phyloP scores from a whole-genome alignment of 148 eudicot species.

The Chenopodium berlandieri region DNA sequence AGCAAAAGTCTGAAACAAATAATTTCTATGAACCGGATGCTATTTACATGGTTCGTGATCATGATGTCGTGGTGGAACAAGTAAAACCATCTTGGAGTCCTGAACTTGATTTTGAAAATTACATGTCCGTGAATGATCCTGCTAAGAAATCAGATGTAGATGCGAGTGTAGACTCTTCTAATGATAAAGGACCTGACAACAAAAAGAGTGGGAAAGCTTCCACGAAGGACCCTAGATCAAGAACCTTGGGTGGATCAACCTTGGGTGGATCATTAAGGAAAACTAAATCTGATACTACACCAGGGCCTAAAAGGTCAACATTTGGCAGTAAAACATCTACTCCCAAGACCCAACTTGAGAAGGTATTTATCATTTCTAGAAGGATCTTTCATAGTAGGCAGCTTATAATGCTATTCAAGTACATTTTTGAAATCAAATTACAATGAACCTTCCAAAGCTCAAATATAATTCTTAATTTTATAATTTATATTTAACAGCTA shows the following conservation, averaged over 20 bases:
- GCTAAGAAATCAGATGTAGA: conserved; percentile 30
- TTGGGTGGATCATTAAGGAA: conserved; percentile 40
- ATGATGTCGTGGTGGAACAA: conserved; percentile 45
- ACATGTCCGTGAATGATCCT: conserved; percentile 25
- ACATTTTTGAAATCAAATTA: neutral
- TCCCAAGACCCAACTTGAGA: conserved; percentile 50
- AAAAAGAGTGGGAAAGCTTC: conserved; percentile 38
- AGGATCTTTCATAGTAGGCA: neutral
- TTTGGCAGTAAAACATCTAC: conserved; percentile 45
- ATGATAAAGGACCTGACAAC: conserved; percentile 32
- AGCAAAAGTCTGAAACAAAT: conserved; percentile 33
- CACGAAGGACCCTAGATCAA: conserved; percentile 45
- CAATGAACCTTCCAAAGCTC: neutral
- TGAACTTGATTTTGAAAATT: conserved; percentile 55
- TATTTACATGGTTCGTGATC: conserved; percentile 63
- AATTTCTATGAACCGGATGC: conserved; percentile 61
- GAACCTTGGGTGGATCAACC: conserved; percentile 41
- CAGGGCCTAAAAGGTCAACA: conserved; percentile 39
- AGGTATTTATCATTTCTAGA: conserved; percentile 41
- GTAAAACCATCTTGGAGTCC: conserved; percentile 52
- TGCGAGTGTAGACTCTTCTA: conserved; percentile 32
- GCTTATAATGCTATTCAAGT: neutral
- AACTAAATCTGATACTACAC: conserved; percentile 49
- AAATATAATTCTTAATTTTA: neutral
- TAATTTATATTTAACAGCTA: neutral